phyloP scores from a whole-genome alignment of 1,139 yeast genomes.

The Neolecta irregularis region DNA sequence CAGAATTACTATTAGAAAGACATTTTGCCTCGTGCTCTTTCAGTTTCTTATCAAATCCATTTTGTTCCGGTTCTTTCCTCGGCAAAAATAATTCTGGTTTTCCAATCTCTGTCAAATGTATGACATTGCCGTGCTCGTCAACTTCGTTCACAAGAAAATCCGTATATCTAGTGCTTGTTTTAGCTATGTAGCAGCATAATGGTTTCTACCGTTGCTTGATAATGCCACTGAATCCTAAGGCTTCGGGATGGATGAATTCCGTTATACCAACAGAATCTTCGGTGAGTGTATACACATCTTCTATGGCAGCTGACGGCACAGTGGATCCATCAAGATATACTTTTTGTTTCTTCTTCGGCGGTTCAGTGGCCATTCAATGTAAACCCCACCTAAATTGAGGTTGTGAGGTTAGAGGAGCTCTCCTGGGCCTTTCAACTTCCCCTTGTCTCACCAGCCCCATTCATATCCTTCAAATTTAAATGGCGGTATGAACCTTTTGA shows the following conservation, averaged over 20 bases:
- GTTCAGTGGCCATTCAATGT: not conserved
- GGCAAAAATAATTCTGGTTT: too few relatives aligned
- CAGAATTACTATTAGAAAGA: not conserved
- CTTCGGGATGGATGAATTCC: too few relatives aligned
- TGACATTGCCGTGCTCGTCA: conserved; percentile 47
- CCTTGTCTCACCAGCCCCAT: not conserved
- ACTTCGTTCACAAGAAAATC: conserved; percentile 91
- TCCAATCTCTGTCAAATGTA: conserved; percentile 65
- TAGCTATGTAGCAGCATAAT: too few relatives aligned
- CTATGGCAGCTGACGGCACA: too few relatives aligned
- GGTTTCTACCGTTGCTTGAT: too few relatives aligned
- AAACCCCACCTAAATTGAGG: not conserved
- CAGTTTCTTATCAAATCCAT: too few relatives aligned
- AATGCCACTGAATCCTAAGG: too few relatives aligned
- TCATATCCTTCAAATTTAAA: not conserved
- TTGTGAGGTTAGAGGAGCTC: not conserved
- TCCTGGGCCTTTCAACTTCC: not conserved
- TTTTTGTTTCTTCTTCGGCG: too few relatives aligned
- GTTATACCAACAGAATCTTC: not conserved
- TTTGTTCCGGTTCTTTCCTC: too few relatives aligned
- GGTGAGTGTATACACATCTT: too few relatives aligned
- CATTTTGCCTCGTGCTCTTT: not conserved
- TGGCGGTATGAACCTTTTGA: not conserved
- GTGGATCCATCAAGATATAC: too few relatives aligned
- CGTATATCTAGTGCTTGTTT: too few relatives aligned